phyloP scores from a whole-genome alignment of 73 alveolate species.

The Paraurostyla sp. region DNA sequence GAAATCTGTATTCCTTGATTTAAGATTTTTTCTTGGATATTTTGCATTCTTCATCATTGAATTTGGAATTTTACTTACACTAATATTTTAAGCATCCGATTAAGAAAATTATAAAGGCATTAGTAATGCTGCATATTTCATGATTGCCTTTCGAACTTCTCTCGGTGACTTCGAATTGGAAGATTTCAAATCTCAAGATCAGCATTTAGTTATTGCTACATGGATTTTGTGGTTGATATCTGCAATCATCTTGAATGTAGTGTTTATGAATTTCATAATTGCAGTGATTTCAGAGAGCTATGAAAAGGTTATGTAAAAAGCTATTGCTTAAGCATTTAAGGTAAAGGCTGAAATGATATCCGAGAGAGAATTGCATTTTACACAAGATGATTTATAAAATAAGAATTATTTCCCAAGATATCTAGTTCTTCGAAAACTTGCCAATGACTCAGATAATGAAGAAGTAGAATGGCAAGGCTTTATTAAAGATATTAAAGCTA shows the following conservation, averaged over 20 bases:
- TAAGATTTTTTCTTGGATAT: neutral
- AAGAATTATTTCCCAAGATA: neutral
- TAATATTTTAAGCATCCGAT: neutral
- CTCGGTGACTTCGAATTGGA: constrained; percentile 9
- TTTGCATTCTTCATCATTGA: neutral
- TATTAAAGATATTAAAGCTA: neutral
- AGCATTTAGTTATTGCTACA: neutral
- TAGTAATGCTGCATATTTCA: neutral
- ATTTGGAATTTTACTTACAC: neutral
- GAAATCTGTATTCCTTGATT: neutral
- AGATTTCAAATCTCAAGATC: neutral
- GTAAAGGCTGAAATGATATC: too few relatives aligned
- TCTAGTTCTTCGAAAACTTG: neutral
- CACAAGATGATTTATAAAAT: neutral
- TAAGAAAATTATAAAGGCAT: neutral
- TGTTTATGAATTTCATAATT: neutral
- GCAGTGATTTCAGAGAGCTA: too few relatives aligned
- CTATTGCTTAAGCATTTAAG: too few relatives aligned
- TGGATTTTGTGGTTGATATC: neutral
- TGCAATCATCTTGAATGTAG: neutral
- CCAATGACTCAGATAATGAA: neutral
- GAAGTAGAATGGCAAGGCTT: neutral
- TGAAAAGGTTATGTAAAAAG: too few relatives aligned
- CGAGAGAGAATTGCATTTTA: too few relatives aligned
- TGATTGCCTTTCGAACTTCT: neutral